These are phyloP conservation scores for Clausena lansium DNA, from an alignment of 345 rosid genomes.

Conservation along the genomic window DNA sequence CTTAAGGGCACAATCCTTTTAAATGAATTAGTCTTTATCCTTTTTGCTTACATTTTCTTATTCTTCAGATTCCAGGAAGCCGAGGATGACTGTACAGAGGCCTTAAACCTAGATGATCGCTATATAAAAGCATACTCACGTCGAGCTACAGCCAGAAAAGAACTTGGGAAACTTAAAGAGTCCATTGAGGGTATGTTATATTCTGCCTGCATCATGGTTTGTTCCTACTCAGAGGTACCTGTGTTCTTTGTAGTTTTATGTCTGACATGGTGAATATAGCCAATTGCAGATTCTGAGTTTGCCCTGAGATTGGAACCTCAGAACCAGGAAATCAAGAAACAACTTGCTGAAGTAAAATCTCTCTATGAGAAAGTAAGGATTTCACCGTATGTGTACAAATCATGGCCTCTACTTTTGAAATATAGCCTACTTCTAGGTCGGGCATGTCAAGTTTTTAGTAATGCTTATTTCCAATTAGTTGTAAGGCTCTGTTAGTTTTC, in stretches of 20 bases:
- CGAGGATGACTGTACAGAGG: constrained; percentile 92
- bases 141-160: constrained; percentile 85
- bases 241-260: constrained; percentile 8
- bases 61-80: constrained; percentile 69
- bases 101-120: constrained; percentile 83
- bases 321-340: constrained; percentile 85
- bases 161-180: constrained; percentile 68
- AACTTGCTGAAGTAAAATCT: constrained; percentile 61
- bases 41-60: constrained; percentile 8
- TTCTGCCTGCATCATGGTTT: not conserved
- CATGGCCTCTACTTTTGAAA: not conserved
- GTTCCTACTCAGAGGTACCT: not conserved
- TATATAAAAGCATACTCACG: constrained; percentile 89
- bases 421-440: not conserved
- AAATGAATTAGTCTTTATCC: not conserved
- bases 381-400: not conserved
- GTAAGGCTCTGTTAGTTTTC: not conserved
- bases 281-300: constrained; percentile 81
- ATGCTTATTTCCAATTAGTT: not conserved
- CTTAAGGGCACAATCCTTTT: not conserved
- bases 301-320: constrained; percentile 81
- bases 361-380: constrained; percentile 62
- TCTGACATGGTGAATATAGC: constrained; percentile 25
- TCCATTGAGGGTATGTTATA: constrained; percentile 64
- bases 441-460: not conserved